Base-by-base conservation (phyloP, 371 early-diverging fungal genomes). In the Rhizomucor pusillus region DNA sequence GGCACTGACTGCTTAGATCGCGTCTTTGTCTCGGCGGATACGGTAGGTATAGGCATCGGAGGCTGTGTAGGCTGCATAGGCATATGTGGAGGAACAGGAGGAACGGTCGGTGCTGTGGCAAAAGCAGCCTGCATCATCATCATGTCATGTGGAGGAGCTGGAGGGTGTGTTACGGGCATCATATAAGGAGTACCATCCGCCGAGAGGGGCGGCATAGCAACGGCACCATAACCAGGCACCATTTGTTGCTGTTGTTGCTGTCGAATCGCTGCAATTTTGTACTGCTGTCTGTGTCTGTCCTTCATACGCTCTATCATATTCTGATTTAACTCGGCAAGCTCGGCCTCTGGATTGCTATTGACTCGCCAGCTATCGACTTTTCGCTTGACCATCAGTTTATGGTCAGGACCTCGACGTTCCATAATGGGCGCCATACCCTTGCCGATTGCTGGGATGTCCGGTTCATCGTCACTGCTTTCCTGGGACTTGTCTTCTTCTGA, bases 291-390 rank as follows among this genome's bases (percentile, higher is more conserved):
- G 36, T 75, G 75, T 29, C 75, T 64, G 29, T 75, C 71, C 39
- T 67, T 68, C 75, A 75, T 75, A 19, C 75, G 54, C n/a, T 52
- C 54, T 46, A 75, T 68, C 60, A 75, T 65, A 9, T 64, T 49
- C 34, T 68, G 67, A 46, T 65, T 68, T 5, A 66, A 46, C 22
- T 71, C 71, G 1, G 60, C 50, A 14, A 53, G 44, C 37, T 67
- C 60, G 29, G 62, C 60, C 44, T 69, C 66, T 23, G 71, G 59
- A 29, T 29, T 29, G 7, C 29, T 29, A 50, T 74, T 68, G 7
- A 71, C 59, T 11, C 63, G 65, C 75, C 75, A 75, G 36, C 43
- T 60, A 50, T 71, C 71, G 5, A 71, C 53, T 53, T 69, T 71
- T n/a, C 71, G 69, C 46, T 66, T 56, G 43, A 70, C 66, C 36